phyloP scores from a whole-genome alignment of 2,329 filamentous ascomycete species.

The Apiospora phragmitis region DNA sequence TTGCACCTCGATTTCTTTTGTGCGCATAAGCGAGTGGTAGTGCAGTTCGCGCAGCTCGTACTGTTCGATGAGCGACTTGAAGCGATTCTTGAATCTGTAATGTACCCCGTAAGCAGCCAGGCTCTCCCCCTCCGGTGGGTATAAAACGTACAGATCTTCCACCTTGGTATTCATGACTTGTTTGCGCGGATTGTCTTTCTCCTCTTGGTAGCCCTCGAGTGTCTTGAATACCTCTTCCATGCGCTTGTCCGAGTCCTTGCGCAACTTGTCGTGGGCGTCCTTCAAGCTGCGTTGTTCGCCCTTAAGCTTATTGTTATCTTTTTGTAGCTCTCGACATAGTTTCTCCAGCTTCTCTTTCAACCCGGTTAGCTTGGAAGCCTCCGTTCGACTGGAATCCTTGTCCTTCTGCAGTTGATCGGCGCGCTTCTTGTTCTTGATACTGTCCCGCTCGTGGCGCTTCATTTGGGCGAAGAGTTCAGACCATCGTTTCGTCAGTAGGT shows the following conservation, averaged over 20 bases:
- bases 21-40: slow-evolving; percentile 87
- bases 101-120: slow-evolving; percentile 14
- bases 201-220: slow-evolving; percentile 84
- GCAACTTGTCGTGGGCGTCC: slow-evolving; percentile 80
- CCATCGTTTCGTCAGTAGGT: slow-evolving; percentile 86
- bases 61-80: slow-evolving; percentile 94
- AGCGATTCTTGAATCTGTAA: slow-evolving; percentile 77
- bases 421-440: slow-evolving; percentile 93
- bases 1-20: slow-evolving; percentile 94
- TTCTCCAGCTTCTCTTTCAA: slow-evolving; percentile 98
- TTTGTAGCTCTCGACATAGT: slow-evolving; percentile 87
- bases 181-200: slow-evolving; percentile 80
- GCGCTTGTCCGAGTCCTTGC: slow-evolving; percentile 81
- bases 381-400: slow-evolving; percentile 84
- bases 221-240: slow-evolving; percentile 79
- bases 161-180: slow-evolving; percentile 82
- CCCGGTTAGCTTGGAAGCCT: slow-evolving; percentile 84
- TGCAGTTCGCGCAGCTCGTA: slow-evolving; percentile 95
- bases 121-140: neutral
- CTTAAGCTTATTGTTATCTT: slow-evolving; percentile 98
- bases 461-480: slow-evolving; percentile 90
- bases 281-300: slow-evolving; percentile 92
- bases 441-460: slow-evolving; percentile 93
- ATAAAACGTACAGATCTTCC: slow-evolving; percentile 74
- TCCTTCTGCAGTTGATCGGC: slow-evolving; percentile 95